Percentiles rank a stretch among this genome's conserved stretches.
phyloP scores from a whole-genome alignment of 768 basidiomycete species.

The Phylloporus rhodoxanthus region DNA sequence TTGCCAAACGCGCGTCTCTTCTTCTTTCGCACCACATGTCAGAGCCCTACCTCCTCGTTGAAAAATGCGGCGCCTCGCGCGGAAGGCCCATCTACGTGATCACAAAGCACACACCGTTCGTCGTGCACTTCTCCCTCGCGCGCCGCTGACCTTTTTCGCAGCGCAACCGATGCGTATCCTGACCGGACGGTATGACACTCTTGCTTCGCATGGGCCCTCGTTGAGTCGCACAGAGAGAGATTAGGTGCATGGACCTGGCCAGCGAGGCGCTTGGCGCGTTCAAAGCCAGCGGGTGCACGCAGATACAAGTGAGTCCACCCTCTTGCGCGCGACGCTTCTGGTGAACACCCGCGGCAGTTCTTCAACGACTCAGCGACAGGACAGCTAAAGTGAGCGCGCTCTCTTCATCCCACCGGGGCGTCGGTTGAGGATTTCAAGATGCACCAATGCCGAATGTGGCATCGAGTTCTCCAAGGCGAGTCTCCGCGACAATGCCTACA shows the following conservation, averaged over 20 bases:
- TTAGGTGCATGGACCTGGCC: slow-evolving; percentile 40
- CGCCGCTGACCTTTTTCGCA: slow-evolving; percentile 5
- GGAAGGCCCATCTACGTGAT: slow-evolving; percentile 40
- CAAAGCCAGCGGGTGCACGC: slow-evolving; percentile 38
- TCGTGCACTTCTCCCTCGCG: slow-evolving; percentile 9
- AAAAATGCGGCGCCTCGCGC: slow-evolving; percentile 39
- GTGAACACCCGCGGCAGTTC: slow-evolving; percentile 22
- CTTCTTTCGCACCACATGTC: slow-evolving; percentile 28
- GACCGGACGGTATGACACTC: slow-evolving; percentile 26
- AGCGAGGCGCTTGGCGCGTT: slow-evolving; percentile 36
- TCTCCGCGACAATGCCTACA: slow-evolving; percentile 37
- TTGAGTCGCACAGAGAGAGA: slow-evolving; percentile 33
- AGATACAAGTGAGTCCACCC: slow-evolving; percentile 33
- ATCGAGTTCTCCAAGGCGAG: slow-evolving; percentile 38
- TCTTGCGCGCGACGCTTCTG: neutral
- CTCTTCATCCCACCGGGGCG: slow-evolving; percentile 2
- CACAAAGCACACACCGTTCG: slow-evolving; percentile 39
- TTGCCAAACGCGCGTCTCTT: slow-evolving; percentile 19
- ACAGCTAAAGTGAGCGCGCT: slow-evolving; percentile 31
- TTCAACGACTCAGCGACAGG: slow-evolving; percentile 33
- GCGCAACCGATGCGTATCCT: slow-evolving; percentile 30
- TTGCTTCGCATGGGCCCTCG: neutral
- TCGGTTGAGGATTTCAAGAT: slow-evolving; percentile 18
- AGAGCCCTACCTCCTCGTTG: slow-evolving; percentile 36
- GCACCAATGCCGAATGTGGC: slow-evolving; percentile 37